phyloP scores from a whole-genome alignment of 2,329 filamentous ascomycete species.

The Microascus cirrosus region DNA sequence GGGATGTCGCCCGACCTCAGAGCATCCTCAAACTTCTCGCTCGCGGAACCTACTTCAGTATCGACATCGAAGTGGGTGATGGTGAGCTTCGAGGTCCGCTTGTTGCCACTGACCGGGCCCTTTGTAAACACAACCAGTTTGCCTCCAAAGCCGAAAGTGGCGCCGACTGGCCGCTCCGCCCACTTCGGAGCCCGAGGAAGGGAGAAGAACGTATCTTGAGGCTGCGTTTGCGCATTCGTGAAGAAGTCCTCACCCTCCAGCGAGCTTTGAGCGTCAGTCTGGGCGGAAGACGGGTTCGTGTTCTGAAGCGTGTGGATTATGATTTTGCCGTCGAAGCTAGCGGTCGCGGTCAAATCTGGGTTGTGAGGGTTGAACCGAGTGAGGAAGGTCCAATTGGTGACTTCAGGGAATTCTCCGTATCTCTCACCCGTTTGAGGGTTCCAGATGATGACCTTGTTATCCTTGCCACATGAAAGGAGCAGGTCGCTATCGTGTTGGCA shows the following conservation, averaged over 20 bases:
- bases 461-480: constrained; percentile 87
- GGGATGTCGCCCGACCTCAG: constrained; percentile 67
- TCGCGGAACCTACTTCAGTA: constrained; percentile 70
- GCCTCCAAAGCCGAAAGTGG: constrained; percentile 90
- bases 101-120: constrained; percentile 47
- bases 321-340: constrained; percentile 95
- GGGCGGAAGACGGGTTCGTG: constrained; percentile 67
- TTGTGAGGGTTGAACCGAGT: constrained; percentile 91
- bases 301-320: constrained; percentile 89
- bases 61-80: constrained; percentile 88
- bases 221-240: constrained; percentile 80
- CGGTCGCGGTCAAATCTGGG: constrained; percentile 83
- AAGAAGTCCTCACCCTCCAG: constrained; percentile 95
- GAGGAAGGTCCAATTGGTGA: constrained; percentile 99
- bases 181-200: constrained; percentile 79
- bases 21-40: constrained; percentile 76
- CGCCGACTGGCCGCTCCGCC: constrained; percentile 76
- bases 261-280: constrained; percentile 54
- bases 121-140: constrained; percentile 71
- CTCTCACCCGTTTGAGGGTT: constrained; percentile 84
- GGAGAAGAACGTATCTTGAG: constrained; percentile 82
- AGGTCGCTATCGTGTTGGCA: constrained; percentile 83
- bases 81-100: constrained; percentile 61
- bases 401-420: constrained; percentile 88
- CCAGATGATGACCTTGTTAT: constrained; percentile 92